Percentiles rank a stretch among this genome's conserved stretches.
phyloP scores from a whole-genome alignment of 2,329 filamentous ascomycete species.

The Phaeomoniella chlamydospora region DNA sequence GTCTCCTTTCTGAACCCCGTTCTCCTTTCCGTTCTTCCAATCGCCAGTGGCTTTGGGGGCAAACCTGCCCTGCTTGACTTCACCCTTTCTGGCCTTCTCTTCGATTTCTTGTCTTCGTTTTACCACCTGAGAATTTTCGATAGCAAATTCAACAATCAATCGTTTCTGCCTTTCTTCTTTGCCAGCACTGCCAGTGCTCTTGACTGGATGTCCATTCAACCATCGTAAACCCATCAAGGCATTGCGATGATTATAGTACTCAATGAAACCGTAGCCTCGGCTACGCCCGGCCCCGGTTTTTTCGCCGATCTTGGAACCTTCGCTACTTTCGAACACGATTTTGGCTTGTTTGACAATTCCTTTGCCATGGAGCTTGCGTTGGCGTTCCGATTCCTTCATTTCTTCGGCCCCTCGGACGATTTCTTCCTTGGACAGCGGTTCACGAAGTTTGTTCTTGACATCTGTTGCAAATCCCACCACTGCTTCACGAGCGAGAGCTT shows the following conservation, averaged over 20 bases:
- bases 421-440: constrained; percentile 81
- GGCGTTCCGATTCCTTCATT: constrained; percentile 65
- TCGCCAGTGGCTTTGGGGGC: constrained; percentile 4
- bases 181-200: constrained; percentile 16
- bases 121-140: constrained; percentile 96
- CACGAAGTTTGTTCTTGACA: constrained; percentile 61
- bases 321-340: constrained; percentile 77
- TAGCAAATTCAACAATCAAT: constrained; percentile 90
- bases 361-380: constrained; percentile 68
- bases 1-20: constrained; percentile 3
- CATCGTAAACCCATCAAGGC: constrained; percentile 90
- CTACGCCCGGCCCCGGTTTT: constrained; percentile 64
- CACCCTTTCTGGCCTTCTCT: constrained; percentile 20
- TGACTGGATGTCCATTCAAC: constrained; percentile 65
- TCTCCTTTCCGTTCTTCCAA: constrained; percentile 7
- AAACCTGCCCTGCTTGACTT: constrained; percentile 18
- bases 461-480: constrained; percentile 88
- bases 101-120: constrained; percentile 56
- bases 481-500: constrained; percentile 79
- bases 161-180: constrained; percentile 63
- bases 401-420: constrained; percentile 62
- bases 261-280: constrained; percentile 92
- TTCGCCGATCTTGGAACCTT: constrained; percentile 73
- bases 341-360: constrained; percentile 86
- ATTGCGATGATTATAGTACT: constrained; percentile 86